Evolutionary conservation across 805 yeast species (phyloP).

Genomic region (Spathaspora hagerdaliae): DNA sequence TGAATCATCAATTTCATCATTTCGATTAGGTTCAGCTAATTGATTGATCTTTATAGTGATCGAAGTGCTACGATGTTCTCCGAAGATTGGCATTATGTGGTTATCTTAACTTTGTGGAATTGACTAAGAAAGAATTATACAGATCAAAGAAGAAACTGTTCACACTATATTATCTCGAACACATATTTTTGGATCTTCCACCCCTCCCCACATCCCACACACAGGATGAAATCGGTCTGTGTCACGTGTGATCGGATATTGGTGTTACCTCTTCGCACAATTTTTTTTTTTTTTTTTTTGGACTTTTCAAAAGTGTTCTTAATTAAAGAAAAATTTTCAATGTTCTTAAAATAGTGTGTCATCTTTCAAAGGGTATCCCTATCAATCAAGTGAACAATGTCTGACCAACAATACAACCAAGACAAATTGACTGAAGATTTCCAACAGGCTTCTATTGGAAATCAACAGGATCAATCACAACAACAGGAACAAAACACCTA

Average conservation of each 20-base stretch:
- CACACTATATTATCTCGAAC: too few species aligned
- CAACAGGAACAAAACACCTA: conserved; percentile 14
- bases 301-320: too few species aligned
- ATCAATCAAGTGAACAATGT: conserved; percentile 11
- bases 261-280: too few species aligned
- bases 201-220: too few species aligned
- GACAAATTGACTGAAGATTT: conserved; percentile 43
- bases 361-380: too few species aligned
- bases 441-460: conserved; percentile 37
- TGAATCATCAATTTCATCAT: conserved; percentile 34
- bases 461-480: conserved; percentile 19
- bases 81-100: conserved; percentile 21
- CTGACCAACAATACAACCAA: conserved; percentile 34
- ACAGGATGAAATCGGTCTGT: too few species aligned
- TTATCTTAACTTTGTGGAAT: background rate
- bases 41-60: conserved; percentile 62
- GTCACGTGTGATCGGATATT: too few species aligned
- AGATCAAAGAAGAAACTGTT: background rate
- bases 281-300: too few species aligned
- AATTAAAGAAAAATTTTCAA: too few species aligned
- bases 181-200: too few species aligned
- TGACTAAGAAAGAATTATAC: background rate
- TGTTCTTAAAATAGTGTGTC: too few species aligned
- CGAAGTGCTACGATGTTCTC: conserved; percentile 64
- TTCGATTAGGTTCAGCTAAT: conserved; percentile 40